Evolutionary conservation across 2,329 filamentous ascomycete species (phyloP).

Genomic region (Monosporascus sp.): DNA sequence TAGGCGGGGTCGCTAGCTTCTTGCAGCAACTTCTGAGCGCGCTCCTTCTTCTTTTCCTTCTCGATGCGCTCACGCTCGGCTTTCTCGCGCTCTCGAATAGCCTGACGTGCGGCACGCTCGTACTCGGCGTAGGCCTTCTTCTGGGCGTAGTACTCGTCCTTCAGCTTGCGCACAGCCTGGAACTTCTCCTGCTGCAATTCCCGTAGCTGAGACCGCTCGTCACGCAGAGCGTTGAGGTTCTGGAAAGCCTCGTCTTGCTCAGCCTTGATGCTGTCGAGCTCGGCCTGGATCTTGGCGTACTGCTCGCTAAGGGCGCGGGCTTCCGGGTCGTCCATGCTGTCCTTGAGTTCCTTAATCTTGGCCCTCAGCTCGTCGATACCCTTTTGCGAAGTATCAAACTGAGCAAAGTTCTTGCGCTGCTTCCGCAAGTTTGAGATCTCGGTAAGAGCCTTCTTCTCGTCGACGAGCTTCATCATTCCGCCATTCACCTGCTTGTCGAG

Average conservation of each 20-base stretch:
- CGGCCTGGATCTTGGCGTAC: slow-evolving; percentile 78
- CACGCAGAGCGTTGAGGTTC: slow-evolving; percentile 75
- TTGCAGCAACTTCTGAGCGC: slow-evolving; percentile 69
- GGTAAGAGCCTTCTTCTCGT: slow-evolving; percentile 88
- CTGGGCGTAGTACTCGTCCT: slow-evolving; percentile 79
- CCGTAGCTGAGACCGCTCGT: slow-evolving; percentile 79
- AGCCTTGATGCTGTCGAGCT: slow-evolving; percentile 84
- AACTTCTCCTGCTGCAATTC: slow-evolving; percentile 85
- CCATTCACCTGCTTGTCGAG: slow-evolving; percentile 83
- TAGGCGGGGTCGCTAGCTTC: slow-evolving; percentile 84
- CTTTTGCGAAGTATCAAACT: slow-evolving; percentile 81
- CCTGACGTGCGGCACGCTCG: slow-evolving; percentile 77
- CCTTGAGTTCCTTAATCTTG: slow-evolving; percentile 84
- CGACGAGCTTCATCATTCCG: slow-evolving; percentile 90
- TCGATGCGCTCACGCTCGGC: slow-evolving; percentile 71
- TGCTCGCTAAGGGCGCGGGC: slow-evolving; percentile 80
- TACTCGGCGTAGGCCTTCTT: slow-evolving; percentile 79
- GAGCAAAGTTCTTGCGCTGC: slow-evolving; percentile 83
- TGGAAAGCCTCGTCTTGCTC: slow-evolving; percentile 91
- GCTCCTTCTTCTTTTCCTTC: slow-evolving; percentile 69
- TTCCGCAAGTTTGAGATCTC: slow-evolving; percentile 82
- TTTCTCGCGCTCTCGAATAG: slow-evolving; percentile 70
- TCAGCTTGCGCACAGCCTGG: slow-evolving; percentile 73
- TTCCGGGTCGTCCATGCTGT: slow-evolving; percentile 86
- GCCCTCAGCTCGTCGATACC: slow-evolving; percentile 80